phyloP scores from a whole-genome alignment of 2,329 filamentous ascomycete genomes.

The Sarocladiaceae sp. region DNA sequence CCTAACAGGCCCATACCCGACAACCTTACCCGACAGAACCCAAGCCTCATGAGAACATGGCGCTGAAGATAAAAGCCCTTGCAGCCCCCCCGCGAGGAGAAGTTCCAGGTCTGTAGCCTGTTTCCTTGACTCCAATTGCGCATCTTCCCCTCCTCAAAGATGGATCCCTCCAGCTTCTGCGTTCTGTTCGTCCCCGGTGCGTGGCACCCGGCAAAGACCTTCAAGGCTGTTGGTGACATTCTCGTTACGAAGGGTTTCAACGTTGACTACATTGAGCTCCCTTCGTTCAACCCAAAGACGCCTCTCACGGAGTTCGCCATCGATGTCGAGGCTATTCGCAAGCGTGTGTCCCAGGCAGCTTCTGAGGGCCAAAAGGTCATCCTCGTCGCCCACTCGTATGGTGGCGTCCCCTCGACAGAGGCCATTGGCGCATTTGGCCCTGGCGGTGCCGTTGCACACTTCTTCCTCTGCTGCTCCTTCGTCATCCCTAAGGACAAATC shows the following conservation, averaged over 20 bases:
- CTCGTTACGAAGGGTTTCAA: background rate
- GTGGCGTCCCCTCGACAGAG: background rate
- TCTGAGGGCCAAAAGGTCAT: background rate
- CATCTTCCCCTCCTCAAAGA: no score
- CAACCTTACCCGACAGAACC: no score
- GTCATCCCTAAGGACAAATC: conserved; percentile 3
- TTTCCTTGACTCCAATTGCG: no score
- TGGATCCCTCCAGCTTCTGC: background rate
- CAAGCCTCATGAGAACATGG: no score
- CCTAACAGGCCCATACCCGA: no score
- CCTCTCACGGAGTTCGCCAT: background rate
- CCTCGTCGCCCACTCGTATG: conserved; percentile 1
- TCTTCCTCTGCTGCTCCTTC: conserved; percentile 1
- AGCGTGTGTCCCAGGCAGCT: background rate
- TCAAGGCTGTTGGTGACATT: background rate
- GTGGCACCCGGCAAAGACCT: background rate
- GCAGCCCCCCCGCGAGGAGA: no score
- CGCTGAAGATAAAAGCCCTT: no score
- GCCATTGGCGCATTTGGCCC: background rate
- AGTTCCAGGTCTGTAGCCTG: no score
- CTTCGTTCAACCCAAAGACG: background rate
- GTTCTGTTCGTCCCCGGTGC: background rate
- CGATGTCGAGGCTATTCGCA: background rate
- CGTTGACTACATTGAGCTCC: background rate
- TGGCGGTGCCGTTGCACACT: background rate